Percentiles rank a stretch among this genome's conserved stretches.
Evolutionary conservation across 495 filamentous ascomycete genomes (phyloP).

Genomic region (Glonium stellatum): DNA sequence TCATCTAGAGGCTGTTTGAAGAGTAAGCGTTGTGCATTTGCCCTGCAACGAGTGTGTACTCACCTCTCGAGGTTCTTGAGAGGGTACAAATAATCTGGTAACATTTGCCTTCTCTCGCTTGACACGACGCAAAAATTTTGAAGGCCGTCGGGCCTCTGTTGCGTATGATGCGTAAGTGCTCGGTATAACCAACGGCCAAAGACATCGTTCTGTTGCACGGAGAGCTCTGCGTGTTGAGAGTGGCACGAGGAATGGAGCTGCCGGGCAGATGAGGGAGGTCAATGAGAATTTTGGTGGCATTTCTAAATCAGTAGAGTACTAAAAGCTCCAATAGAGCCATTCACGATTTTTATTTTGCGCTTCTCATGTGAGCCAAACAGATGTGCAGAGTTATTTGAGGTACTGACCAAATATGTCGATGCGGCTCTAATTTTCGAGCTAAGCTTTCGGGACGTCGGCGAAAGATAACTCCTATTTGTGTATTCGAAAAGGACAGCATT

Average conservation of each 20-base stretch:
- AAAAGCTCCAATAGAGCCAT: slow-evolving; percentile 19
- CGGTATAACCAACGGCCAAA: background rate
- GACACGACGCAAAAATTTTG: background rate
- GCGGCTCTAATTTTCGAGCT: slow-evolving; percentile 3
- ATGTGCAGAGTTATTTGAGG: no score
- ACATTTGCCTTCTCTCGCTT: background rate
- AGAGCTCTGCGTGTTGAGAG: slow-evolving; percentile 6
- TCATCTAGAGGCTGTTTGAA: background rate
- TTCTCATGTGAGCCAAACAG: no score
- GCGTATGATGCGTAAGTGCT: background rate
- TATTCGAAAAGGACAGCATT: background rate
- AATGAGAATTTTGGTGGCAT: slow-evolving; percentile 16
- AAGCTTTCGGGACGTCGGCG: slow-evolving; percentile 28
- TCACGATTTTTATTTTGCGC: background rate
- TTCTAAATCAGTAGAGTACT: background rate
- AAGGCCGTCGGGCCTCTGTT: background rate
- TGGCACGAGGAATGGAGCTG: slow-evolving; percentile 20
- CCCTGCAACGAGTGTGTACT: no score
- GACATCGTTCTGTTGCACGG: background rate
- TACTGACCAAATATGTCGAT: no score
- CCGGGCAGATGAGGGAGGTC: slow-evolving; percentile 18
- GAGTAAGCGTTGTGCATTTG: background rate
- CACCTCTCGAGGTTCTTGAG: background rate
- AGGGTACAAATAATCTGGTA: background rate
- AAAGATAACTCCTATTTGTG: background rate